Conservation (phyloP, 495 filamentous ascomycete species). For the Halenospora varia region DNA sequence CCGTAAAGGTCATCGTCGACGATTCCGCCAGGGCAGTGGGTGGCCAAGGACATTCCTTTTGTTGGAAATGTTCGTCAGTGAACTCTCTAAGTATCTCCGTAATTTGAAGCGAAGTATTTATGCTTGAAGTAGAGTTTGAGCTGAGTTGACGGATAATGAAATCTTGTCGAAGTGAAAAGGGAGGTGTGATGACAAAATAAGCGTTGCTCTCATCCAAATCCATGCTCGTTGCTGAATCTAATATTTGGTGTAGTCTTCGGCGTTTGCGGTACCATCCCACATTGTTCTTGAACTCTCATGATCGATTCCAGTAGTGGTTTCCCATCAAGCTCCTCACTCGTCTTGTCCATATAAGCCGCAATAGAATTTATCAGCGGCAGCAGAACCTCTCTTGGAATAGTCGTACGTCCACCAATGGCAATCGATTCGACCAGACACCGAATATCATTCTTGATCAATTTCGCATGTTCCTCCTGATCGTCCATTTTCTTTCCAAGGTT, state of each 20-base stretch:
- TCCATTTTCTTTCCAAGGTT: not conserved
- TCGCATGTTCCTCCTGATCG: not conserved
- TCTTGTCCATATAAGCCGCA: conserved; percentile 73
- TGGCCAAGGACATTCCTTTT: too few relatives aligned
- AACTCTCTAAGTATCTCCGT: too few relatives aligned
- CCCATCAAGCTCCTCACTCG: conserved; percentile 65
- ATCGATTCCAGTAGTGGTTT: not conserved
- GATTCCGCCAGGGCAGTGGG: too few relatives aligned
- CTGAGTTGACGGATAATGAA: too few relatives aligned
- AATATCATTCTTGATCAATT: not conserved
- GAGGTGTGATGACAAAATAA: too few relatives aligned
- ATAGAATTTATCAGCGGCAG: conserved; percentile 44
- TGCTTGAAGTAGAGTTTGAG: too few relatives aligned
- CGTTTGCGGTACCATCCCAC: conserved; percentile 64
- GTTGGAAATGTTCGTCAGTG: too few relatives aligned
- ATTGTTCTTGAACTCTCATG: not conserved
- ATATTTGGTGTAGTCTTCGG: not conserved
- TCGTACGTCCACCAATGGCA: not conserved
- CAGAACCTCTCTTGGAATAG: not conserved
- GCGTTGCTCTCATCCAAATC: not conserved
- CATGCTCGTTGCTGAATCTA: not conserved
- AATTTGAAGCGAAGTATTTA: too few relatives aligned
- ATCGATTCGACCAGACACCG: not conserved
- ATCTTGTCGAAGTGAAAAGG: too few relatives aligned
- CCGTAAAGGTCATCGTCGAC: too few relatives aligned